phyloP scores from a whole-genome alignment of 2,329 filamentous ascomycete genomes.

The Microdochium nivale region DNA sequence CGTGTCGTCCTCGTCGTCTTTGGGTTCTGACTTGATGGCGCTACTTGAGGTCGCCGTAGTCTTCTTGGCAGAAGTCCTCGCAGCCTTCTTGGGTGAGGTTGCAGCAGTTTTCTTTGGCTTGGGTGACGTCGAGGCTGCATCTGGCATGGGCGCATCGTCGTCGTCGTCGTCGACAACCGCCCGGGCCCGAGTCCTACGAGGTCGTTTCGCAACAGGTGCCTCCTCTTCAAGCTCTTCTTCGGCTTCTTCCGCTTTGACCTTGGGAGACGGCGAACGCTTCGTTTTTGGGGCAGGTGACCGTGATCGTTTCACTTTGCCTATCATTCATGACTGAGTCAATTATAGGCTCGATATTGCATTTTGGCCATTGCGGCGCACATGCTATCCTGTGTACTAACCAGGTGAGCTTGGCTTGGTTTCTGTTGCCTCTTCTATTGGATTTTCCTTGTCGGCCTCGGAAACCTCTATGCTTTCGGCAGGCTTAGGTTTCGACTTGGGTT shows the following conservation, averaged over 20 bases:
- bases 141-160: slow-evolving; percentile 21
- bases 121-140: slow-evolving; percentile 8
- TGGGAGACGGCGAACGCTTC: slow-evolving; percentile 14
- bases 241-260: slow-evolving; percentile 23
- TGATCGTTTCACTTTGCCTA: slow-evolving; percentile 12
- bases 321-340: not conserved
- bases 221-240: slow-evolving; percentile 46
- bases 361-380: not conserved
- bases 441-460: slow-evolving; percentile 14
- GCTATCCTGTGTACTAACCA: not conserved
- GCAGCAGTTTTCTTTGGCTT: slow-evolving; percentile 13
- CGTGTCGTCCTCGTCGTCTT: slow-evolving; percentile 19
- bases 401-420: not conserved
- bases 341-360: not conserved
- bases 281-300: slow-evolving; percentile 5
- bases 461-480: slow-evolving; percentile 8
- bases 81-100: slow-evolving; percentile 35
- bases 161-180: slow-evolving; percentile 44
- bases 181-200: slow-evolving; percentile 35
- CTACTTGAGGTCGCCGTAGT: slow-evolving; percentile 32
- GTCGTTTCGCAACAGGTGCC: slow-evolving; percentile 52
- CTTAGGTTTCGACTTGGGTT: slow-evolving; percentile 28
- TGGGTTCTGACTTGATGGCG: slow-evolving; percentile 29
- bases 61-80: slow-evolving; percentile 32
- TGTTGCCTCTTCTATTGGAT: slow-evolving; percentile 23